A percentile compares a stretch with the other conserved stretches of the same genome.
These are phyloP conservation scores for Thermochaetoides thermophila DNA, from an alignment of 495 filamentous ascomycete species.

Conservation along the genomic window DNA sequence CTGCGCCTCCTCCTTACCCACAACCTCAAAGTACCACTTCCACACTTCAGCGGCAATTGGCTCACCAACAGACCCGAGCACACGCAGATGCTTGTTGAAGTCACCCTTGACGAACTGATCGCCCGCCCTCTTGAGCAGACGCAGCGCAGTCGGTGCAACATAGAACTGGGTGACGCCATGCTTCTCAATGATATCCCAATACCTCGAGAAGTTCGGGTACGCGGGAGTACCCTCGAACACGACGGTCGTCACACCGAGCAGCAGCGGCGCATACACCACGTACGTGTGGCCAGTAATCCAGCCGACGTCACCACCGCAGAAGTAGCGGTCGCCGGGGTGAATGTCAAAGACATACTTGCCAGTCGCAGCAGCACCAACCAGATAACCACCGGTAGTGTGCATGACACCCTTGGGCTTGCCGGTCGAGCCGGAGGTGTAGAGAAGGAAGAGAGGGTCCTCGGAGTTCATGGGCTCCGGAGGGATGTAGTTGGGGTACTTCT, in stretches of 20 bases:
- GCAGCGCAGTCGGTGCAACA: conserved; percentile 87
- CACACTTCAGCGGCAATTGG: conserved; percentile 97
- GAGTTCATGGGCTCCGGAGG: conserved; percentile 76
- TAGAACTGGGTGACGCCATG: conserved; percentile 97
- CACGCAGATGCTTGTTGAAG: conserved; percentile 79
- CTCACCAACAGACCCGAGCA: conserved; percentile 94
- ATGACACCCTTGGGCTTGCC: conserved; percentile 98
- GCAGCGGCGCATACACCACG: conserved; percentile 88
- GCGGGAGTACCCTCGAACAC: conserved; percentile 99
- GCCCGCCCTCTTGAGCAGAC: conserved; percentile 86
- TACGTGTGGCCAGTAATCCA: conserved; percentile 99
- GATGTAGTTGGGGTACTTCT: conserved; percentile 86
- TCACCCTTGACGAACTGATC: conserved; percentile 76
- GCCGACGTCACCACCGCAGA: conserved; percentile 95
- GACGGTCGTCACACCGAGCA: conserved; percentile 85
- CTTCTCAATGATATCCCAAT: conserved; percentile 96
- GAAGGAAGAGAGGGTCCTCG: conserved; percentile 91
- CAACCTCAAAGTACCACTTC: conserved; percentile 98
- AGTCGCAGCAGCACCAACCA: conserved; percentile 80
- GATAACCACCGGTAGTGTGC: conserved; percentile 93
- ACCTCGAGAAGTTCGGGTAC: conserved; percentile 93
- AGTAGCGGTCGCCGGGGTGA: conserved; percentile 82
- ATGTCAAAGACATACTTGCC: conserved; percentile 99
- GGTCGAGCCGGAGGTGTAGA: conserved; percentile 96
- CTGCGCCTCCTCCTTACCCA: conserved; percentile 87